phyloP scores from a whole-genome alignment of 164 flowering plant genomes.

The Pachysandra terminalis region DNA sequence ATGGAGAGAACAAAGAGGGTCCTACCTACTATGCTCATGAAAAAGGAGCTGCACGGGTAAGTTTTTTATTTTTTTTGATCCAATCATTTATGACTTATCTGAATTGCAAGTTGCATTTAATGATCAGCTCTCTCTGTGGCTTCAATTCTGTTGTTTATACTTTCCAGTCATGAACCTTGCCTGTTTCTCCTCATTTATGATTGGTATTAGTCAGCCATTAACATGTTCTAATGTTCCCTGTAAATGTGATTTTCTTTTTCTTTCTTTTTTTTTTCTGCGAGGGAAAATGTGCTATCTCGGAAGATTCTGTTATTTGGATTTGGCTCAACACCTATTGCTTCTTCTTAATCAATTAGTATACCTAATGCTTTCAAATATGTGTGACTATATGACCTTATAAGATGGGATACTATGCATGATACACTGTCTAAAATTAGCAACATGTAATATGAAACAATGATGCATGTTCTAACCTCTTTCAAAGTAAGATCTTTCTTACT shows the following conservation, averaged over 20 bases:
- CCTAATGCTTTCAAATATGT: too few species aligned
- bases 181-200: background rate
- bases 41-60: conserved; percentile 91
- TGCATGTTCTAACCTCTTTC: too few species aligned
- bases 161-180: background rate
- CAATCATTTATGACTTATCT: too few species aligned
- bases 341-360: too few species aligned
- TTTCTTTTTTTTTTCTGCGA: background rate
- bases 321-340: too few species aligned
- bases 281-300: background rate
- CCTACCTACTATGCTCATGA: conserved; percentile 88
- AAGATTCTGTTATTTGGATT: too few species aligned
- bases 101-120: background rate
- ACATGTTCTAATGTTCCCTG: background rate
- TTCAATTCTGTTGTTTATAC: background rate
- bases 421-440: too few species aligned
- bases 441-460: too few species aligned
- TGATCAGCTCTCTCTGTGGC: background rate
- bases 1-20: conserved; percentile 98
- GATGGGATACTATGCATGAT: too few species aligned
- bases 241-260: background rate
- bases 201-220: background rate
- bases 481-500: too few species aligned
- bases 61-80: background rate
- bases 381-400: too few species aligned